A percentile compares a stretch with the other conserved stretches of the same genome.
Evolutionary conservation across 495 filamentous ascomycete genomes (phyloP).

Genomic region (Cercophora scortea): DNA sequence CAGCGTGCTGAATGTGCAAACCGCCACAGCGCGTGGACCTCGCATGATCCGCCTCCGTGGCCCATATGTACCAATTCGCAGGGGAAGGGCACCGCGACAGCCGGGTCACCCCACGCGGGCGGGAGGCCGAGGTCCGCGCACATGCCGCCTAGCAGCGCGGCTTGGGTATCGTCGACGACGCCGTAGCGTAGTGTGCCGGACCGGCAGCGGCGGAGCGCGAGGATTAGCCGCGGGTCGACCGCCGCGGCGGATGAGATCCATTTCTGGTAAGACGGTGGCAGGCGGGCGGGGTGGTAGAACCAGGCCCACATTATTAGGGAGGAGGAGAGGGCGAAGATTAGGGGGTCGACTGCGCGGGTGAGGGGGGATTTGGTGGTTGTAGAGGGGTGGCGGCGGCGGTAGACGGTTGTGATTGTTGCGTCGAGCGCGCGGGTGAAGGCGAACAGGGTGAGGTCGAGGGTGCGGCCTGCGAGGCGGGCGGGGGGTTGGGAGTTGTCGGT

Average conservation of each 20-base stretch:
- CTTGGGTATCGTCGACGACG: slow-evolving; percentile 66
- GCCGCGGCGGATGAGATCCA: slow-evolving; percentile 78
- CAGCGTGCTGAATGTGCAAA: slow-evolving; percentile 66
- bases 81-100: slow-evolving; percentile 64
- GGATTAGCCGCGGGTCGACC: slow-evolving; percentile 71
- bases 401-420: slow-evolving; percentile 58
- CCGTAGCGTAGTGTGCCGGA: slow-evolving; percentile 64
- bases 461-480: slow-evolving; percentile 57
- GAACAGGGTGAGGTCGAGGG: slow-evolving; percentile 82
- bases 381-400: slow-evolving; percentile 50
- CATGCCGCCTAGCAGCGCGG: slow-evolving; percentile 62
- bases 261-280: slow-evolving; percentile 71
- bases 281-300: slow-evolving; percentile 64
- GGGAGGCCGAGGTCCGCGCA: slow-evolving; percentile 68
- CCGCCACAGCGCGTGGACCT: slow-evolving; percentile 64
- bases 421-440: slow-evolving; percentile 69
- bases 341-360: slow-evolving; percentile 54
- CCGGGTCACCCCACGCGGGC: slow-evolving; percentile 67
- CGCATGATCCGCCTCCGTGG: slow-evolving; percentile 66
- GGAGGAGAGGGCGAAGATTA: slow-evolving; percentile 65
- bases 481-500: slow-evolving; percentile 23
- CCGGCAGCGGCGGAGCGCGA: slow-evolving; percentile 61
- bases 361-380: slow-evolving; percentile 33
- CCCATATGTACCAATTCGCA: slow-evolving; percentile 89
- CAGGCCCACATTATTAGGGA: slow-evolving; percentile 89